A percentile compares a stretch with the other conserved stretches of the same genome.
These are phyloP conservation scores for Geosmithia flava DNA, from an alignment of 2,329 filamentous ascomycete species.

Conservation along the genomic window DNA sequence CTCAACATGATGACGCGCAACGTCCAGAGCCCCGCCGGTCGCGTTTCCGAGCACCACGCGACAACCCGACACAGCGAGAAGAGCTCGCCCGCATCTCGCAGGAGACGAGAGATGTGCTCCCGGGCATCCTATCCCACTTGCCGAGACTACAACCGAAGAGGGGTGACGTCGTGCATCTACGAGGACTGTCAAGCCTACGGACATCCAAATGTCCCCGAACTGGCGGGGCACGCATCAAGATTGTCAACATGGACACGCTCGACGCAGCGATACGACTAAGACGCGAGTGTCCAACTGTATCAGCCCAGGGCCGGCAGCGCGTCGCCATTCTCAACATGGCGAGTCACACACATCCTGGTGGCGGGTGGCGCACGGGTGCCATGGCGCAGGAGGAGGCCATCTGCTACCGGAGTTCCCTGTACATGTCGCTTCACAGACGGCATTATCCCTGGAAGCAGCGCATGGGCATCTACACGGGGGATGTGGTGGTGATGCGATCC, in stretches of 20 bases:
- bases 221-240: constrained; percentile 20
- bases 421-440: constrained; percentile 26
- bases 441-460: constrained; percentile 40
- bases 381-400: constrained; percentile 58
- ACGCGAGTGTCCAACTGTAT: constrained; percentile 6
- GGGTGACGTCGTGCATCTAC: constrained; percentile 23
- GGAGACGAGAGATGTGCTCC: constrained; percentile 34
- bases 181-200: constrained; percentile 24
- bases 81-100: constrained; percentile 27
- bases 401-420: constrained; percentile 49
- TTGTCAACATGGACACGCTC: constrained; percentile 45
- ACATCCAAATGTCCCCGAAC: constrained; percentile 26
- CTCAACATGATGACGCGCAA: neutral
- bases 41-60: neutral
- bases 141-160: constrained; percentile 23
- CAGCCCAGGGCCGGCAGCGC: constrained; percentile 8
- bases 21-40: neutral
- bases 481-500: constrained; percentile 44
- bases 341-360: constrained; percentile 42
- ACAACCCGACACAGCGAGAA: constrained; percentile 2
- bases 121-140: constrained; percentile 29
- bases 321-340: constrained; percentile 58
- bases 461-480: constrained; percentile 45
- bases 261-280: constrained; percentile 36
- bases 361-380: constrained; percentile 49